Evolutionary conservation across 2,329 filamentous ascomycete species (phyloP).

Genomic region (Botrytis tulipae): DNA sequence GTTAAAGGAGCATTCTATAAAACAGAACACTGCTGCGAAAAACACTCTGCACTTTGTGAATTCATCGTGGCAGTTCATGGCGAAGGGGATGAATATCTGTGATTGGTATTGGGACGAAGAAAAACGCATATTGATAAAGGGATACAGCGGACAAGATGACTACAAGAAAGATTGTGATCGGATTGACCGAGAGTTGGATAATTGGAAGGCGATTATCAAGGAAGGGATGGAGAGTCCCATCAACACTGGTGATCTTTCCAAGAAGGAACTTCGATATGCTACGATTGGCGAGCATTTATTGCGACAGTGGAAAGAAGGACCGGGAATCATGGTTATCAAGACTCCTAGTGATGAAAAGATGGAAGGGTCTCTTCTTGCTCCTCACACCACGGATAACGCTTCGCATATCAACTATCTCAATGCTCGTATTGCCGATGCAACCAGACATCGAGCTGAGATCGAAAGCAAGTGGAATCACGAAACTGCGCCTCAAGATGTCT

Average conservation of each 20-base stretch:
- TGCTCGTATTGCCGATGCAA: slow-evolving; percentile 5
- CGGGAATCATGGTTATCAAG: slow-evolving; percentile 5
- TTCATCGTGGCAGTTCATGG: neutral
- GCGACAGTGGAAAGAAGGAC: slow-evolving; percentile 9
- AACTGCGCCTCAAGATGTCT: neutral
- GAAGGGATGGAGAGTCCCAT: neutral
- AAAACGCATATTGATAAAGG: slow-evolving; percentile 6
- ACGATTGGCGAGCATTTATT: neutral
- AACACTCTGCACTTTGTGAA: too few species aligned
- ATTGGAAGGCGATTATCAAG: neutral
- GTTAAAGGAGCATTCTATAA: neutral
- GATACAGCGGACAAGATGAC: neutral
- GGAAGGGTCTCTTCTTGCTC: neutral
- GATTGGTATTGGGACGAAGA: slow-evolving; percentile 11
- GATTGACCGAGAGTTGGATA: neutral
- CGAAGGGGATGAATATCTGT: neutral
- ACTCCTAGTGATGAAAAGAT: neutral
- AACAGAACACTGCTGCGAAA: neutral
- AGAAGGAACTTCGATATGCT: neutral
- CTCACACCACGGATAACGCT: slow-evolving; percentile 4
- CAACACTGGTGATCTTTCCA: neutral
- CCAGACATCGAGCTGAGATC: neutral
- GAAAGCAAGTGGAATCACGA: neutral
- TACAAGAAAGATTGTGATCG: neutral
- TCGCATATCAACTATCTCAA: slow-evolving; percentile 13